Conservation (phyloP, 2,329 filamentous ascomycete genomes). For the Aspergillus sp. region DNA sequence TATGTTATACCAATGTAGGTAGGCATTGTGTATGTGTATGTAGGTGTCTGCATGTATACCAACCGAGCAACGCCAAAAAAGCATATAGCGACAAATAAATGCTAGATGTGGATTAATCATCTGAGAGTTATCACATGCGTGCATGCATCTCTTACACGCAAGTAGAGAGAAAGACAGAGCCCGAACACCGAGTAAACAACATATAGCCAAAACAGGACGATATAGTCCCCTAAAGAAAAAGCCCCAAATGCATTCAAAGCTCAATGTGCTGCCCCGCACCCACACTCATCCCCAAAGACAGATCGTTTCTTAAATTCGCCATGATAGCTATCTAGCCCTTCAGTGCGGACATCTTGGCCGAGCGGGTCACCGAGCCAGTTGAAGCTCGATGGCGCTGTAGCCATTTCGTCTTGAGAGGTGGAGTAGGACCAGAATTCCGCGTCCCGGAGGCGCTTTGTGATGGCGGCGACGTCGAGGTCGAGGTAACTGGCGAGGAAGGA, state of each 20-base stretch:
- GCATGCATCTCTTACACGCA: not conserved
- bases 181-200: no score
- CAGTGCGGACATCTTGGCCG: slow-evolving; percentile 41
- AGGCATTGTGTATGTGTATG: not conserved
- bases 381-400: slow-evolving; percentile 23
- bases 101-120: not conserved
- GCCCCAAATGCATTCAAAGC: not conserved
- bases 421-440: slow-evolving; percentile 27
- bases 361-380: slow-evolving; percentile 49
- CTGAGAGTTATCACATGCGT: not conserved
- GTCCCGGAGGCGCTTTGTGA: slow-evolving; percentile 73
- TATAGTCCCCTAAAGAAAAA: no score
- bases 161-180: not conserved
- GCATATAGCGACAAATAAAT: not conserved
- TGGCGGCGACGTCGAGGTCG: slow-evolving; percentile 73
- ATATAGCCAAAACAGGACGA: not conserved
- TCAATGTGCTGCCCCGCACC: slow-evolving; percentile 36
- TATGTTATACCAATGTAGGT: not conserved
- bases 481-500: slow-evolving; percentile 80
- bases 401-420: slow-evolving; percentile 9
- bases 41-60: no score
- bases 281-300: slow-evolving; percentile 19
- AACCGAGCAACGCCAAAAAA: not conserved
- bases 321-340: slow-evolving; percentile 50
- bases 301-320: slow-evolving; percentile 48